A percentile compares a stretch with the other conserved stretches of the same genome.
Evolutionary conservation across 2,329 filamentous ascomycete species (phyloP).

Genomic region (Curvularia sp.): DNA sequence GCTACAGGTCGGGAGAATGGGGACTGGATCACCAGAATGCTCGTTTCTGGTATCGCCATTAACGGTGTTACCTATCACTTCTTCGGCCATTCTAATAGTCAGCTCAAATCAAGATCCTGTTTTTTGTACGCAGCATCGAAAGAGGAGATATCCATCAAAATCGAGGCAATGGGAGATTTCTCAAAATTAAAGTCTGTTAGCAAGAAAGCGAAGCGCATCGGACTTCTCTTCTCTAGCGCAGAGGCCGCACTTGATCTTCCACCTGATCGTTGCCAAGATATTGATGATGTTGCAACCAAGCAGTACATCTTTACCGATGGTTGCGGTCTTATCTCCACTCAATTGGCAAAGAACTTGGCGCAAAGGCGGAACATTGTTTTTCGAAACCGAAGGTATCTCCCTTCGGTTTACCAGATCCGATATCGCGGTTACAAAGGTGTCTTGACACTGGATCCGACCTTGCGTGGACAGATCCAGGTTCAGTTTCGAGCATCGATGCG

Average conservation of each 20-base stretch:
- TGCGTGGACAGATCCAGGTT: constrained; percentile 36
- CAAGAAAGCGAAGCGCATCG: constrained; percentile 55
- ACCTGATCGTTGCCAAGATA: constrained; percentile 51
- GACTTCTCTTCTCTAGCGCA: constrained; percentile 53
- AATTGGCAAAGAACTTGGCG: constrained; percentile 46
- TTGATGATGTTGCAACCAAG: constrained; percentile 48
- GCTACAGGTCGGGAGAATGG: constrained; percentile 46
- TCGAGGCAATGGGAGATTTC: constrained; percentile 53
- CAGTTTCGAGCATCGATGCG: constrained; percentile 53
- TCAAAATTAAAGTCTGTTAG: constrained; percentile 54
- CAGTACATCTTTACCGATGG: constrained; percentile 56
- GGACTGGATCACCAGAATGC: constrained; percentile 49
- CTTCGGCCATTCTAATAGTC: constrained; percentile 56
- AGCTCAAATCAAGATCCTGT: constrained; percentile 54
- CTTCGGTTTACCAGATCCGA: constrained; percentile 54
- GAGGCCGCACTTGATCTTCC: constrained; percentile 42
- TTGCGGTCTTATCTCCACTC: constrained; percentile 50
- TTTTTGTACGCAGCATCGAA: constrained; percentile 50
- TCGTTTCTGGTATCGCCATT: constrained; percentile 46
- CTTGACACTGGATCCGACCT: constrained; percentile 49
- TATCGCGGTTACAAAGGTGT: constrained; percentile 57
- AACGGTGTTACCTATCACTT: constrained; percentile 53
- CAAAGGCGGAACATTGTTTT: constrained; percentile 46
- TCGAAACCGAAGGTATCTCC: constrained; percentile 49
- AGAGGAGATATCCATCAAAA: constrained; percentile 43